A percentile compares a stretch with the other conserved stretches of the same genome.
These are phyloP conservation scores for Xylaria intraflava DNA, from an alignment of 495 filamentous ascomycete species.

Conservation along the genomic window DNA sequence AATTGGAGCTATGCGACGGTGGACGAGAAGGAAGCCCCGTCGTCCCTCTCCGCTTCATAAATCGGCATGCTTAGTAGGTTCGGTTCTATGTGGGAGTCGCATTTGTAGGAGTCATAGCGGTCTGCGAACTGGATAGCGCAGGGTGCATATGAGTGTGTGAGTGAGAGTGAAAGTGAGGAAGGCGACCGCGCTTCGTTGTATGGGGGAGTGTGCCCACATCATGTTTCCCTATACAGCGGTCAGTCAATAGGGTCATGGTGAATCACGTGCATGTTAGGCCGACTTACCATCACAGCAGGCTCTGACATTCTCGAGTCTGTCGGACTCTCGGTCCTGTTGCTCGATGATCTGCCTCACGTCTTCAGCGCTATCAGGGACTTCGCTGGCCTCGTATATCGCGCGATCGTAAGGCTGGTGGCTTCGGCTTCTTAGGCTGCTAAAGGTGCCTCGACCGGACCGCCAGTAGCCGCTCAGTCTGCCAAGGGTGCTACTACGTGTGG, in stretches of 20 bases:
- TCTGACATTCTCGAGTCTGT: conserved; percentile 86
- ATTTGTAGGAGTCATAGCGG: conserved; percentile 26
- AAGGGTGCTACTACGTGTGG: conserved; percentile 31
- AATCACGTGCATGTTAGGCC: background rate
- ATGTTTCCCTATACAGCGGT: conserved; percentile 58
- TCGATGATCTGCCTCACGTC: conserved; percentile 71
- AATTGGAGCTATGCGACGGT: conserved; percentile 31
- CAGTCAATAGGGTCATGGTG: conserved; percentile 12
- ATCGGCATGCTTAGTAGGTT: conserved; percentile 16
- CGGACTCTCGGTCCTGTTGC: conserved; percentile 62
- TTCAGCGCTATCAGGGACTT: conserved; percentile 70
- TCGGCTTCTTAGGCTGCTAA: conserved; percentile 42
- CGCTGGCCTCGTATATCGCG: conserved; percentile 62
- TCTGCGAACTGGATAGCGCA: conserved; percentile 31
- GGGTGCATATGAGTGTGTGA: conserved; percentile 31
- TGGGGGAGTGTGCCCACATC: conserved; percentile 54
- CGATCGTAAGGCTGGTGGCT: conserved; percentile 38
- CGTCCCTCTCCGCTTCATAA: background rate
- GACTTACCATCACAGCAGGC: conserved; percentile 92
- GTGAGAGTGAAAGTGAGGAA: conserved; percentile 16
- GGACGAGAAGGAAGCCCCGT: conserved; percentile 23
- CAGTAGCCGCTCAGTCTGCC: conserved; percentile 41
- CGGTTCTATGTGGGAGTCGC: conserved; percentile 24
- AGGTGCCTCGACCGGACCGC: conserved; percentile 36
- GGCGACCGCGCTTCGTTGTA: conserved; percentile 34